Conservation (phyloP, 192 early-diverging fungal genomes). For the Pilobolus umbonatus region DNA sequence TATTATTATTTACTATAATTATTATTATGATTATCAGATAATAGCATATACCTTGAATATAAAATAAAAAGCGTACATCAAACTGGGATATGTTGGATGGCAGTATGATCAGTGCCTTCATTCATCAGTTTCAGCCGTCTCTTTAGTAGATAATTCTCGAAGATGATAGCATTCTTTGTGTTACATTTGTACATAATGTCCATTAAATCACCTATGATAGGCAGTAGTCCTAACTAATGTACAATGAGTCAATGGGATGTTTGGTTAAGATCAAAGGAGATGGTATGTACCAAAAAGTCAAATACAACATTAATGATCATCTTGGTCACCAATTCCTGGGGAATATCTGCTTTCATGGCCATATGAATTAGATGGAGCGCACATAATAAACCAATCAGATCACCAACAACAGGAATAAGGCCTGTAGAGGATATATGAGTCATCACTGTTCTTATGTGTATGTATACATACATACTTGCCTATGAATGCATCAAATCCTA, state of each 20-base stretch:
- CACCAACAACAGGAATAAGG: conserved; percentile 42
- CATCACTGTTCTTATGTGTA: not conserved
- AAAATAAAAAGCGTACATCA: not conserved
- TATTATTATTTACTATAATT: not conserved
- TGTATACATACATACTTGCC: conserved; percentile 25
- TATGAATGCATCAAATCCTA: conserved; percentile 41
- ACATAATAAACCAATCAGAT: conserved; percentile 33
- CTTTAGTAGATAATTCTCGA: conserved; percentile 33
- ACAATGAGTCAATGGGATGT: not conserved
- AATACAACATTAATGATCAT: conserved; percentile 41
- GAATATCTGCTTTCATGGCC: conserved; percentile 38
- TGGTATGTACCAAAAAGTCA: conserved; percentile 41
- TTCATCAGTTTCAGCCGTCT: conserved; percentile 1
- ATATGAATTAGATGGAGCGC: conserved; percentile 33
- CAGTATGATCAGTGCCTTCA: too few species aligned
- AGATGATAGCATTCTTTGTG: conserved; percentile 40
- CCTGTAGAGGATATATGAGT: conserved; percentile 24
- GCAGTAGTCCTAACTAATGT: conserved; percentile 40
- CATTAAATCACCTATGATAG: conserved; percentile 38
- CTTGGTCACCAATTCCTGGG: conserved; percentile 21
- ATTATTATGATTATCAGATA: not conserved
- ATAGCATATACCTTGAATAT: not conserved
- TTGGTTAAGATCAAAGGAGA: not conserved
- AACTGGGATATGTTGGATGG: too few species aligned
- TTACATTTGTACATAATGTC: conserved; percentile 50